These are phyloP conservation scores for Nigrograna mackinnonii DNA, from an alignment of 2,329 filamentous ascomycete species.

Conservation along the genomic window DNA sequence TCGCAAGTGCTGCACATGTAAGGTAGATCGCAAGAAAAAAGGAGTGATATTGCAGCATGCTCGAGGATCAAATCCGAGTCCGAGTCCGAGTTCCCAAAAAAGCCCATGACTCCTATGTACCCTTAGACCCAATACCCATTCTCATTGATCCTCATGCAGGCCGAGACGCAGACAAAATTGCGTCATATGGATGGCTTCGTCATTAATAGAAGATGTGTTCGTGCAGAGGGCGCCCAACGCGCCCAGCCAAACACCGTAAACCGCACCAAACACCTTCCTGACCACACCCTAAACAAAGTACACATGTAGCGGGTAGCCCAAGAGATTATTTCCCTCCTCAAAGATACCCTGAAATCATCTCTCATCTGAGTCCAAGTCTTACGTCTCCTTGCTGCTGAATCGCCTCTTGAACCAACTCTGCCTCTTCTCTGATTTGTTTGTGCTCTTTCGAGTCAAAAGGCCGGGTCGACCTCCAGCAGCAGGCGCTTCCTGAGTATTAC, in stretches of 20 bases:
- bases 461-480: conserved; percentile 15
- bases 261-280: not conserved
- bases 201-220: no score
- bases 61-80: not conserved
- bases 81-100: no score
- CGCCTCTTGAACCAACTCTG: conserved; percentile 88
- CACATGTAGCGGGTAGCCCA: no score
- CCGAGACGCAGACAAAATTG: no score
- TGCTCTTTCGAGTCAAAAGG: conserved; percentile 25
- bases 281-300: no score
- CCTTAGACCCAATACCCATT: no score
- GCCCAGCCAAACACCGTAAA: no score
- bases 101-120: no score
- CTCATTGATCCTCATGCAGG: no score
- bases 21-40: not conserved
- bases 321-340: no score
- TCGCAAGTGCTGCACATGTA: conserved; percentile 7
- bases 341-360: not conserved
- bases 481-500: conserved; percentile 13
- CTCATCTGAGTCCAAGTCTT: conserved; percentile 10
- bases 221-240: no score
- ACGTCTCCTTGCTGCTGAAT: conserved; percentile 75
- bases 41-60: conserved; percentile 5
- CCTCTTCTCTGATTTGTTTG: conserved; percentile 64
- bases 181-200: no score